Evolutionary conservation across 2,329 filamentous ascomycete species (phyloP), one percentile per base, ranked within the genome.

Genomic region (Myriosclerotinia curreyana): DNA sequence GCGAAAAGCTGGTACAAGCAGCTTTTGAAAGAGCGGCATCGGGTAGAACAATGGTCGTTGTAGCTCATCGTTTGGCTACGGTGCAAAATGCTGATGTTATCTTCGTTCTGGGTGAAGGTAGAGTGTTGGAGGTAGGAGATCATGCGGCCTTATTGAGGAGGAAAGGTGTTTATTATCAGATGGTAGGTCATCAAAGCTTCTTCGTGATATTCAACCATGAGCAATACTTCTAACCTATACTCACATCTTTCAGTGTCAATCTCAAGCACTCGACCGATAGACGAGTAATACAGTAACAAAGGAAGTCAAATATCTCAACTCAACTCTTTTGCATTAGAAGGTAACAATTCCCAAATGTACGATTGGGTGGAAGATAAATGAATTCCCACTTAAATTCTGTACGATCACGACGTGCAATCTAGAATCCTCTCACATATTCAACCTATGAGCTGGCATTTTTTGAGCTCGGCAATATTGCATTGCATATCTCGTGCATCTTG

Each of bases 61-160:
- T 95, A 14, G 91, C 91, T 1, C 91, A 94, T 74, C 81, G 90
- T 17, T 79, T 94, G 56, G 87, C 87, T 0, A 94, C 89, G 15
- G 86, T 93, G 25, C 89, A 90, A 74, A 88, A 92, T 69, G 89
- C 90, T 1, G 71, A 73, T 66, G 65, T 71, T 11, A 72, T 73
- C 60, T 73, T 72, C 53, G 71, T 73, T 36, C 52, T 73, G 25
- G 71, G 71, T 7, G 71, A 70, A 50, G 73, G 72, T 22, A 71
- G 67, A 44, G 69, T 74, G 1, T 56, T 73, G 14, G 73, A 74
- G 63, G 64, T 60, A 22, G 71, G 72, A 12, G 67, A 69, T 64
- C 73, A 74, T 64, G 49, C 55, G 8, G 59, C 66, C 8, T 64
- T 74, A n/a, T 60, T 72, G 54, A 69, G 64, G 48, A 65, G 66